Conservation (phyloP, 768 basidiomycete species). For the Amanita exitialis region DNA sequence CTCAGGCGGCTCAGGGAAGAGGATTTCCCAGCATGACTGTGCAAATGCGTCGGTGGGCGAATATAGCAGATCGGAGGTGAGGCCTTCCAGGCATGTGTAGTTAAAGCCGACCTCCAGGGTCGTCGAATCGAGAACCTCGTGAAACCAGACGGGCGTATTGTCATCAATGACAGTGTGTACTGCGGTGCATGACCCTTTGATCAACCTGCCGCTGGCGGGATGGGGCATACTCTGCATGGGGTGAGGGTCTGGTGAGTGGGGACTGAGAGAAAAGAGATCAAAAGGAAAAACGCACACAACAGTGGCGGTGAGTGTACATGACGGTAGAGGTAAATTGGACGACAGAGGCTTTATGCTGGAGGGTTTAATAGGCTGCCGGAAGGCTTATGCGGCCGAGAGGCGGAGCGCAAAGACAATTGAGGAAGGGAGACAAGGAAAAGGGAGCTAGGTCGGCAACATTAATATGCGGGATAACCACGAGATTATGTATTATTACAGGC, state of each 20-base stretch:
- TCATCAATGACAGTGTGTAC: not conserved
- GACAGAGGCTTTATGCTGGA: not conserved
- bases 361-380: not conserved
- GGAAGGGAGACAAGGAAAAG: not conserved
- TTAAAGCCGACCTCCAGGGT: slow-evolving; percentile 28
- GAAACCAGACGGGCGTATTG: not conserved
- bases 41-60: slow-evolving; percentile 26
- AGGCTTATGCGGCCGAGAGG: too few species aligned
- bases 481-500: not conserved
- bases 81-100: slow-evolving; percentile 25
- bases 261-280: not conserved
- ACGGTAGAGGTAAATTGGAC: not conserved
- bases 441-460: not conserved
- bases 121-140: slow-evolving; percentile 23
- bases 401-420: not conserved
- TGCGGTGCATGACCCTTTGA: too few species aligned
- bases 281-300: not conserved
- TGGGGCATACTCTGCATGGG: not conserved
- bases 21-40: slow-evolving; percentile 26
- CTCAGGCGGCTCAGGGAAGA: slow-evolving; percentile 5
- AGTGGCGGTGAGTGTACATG: not conserved
- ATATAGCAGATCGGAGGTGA: slow-evolving; percentile 26
- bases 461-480: not conserved
- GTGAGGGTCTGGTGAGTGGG: not conserved
- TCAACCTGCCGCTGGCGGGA: not conserved